These are phyloP conservation scores for Metschnikowia peoriensis DNA, from an alignment of 805 yeast genomes.

Conservation along the genomic window DNA sequence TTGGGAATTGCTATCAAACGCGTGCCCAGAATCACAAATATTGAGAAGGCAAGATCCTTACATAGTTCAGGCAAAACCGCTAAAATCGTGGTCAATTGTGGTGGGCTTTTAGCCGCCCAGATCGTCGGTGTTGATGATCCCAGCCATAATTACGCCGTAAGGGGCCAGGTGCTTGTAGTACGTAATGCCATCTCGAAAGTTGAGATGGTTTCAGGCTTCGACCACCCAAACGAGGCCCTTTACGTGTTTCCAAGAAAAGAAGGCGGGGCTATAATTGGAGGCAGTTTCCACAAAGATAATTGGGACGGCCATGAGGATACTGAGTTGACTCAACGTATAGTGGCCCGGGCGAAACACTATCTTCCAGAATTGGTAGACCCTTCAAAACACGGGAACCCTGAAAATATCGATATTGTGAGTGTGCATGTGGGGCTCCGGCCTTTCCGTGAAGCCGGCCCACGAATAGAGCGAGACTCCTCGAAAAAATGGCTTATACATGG, in stretches of 20 bases:
- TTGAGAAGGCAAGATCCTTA: constrained; percentile 45
- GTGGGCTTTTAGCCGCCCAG: constrained; percentile 50
- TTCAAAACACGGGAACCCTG: constrained; percentile 24
- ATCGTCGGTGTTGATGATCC: constrained; percentile 47
- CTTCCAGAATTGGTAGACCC: constrained; percentile 39
- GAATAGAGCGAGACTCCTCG: constrained; percentile 31
- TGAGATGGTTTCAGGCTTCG: constrained; percentile 36
- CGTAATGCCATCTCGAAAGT: constrained; percentile 37
- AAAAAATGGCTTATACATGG: constrained; percentile 51
- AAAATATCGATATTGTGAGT: constrained; percentile 28
- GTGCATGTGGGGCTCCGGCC: constrained; percentile 42
- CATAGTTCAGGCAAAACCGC: constrained; percentile 26
- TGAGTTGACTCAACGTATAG: constrained; percentile 46
- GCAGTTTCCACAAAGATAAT: constrained; percentile 30
- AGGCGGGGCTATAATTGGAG: constrained; percentile 63
- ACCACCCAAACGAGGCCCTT: constrained; percentile 42
- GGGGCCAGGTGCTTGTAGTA: constrained; percentile 58
- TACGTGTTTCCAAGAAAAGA: constrained; percentile 71
- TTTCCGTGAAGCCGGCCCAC: constrained; percentile 32
- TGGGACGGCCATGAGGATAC: constrained; percentile 28
- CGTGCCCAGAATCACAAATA: constrained; percentile 33
- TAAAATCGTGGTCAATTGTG: constrained; percentile 53
- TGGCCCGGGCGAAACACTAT: constrained; percentile 42
- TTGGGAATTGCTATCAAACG: constrained; percentile 51
- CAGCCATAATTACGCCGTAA: constrained; percentile 45